Conservation (phyloP, 306 rosid species). For the Styphnolobium japonicum region DNA sequence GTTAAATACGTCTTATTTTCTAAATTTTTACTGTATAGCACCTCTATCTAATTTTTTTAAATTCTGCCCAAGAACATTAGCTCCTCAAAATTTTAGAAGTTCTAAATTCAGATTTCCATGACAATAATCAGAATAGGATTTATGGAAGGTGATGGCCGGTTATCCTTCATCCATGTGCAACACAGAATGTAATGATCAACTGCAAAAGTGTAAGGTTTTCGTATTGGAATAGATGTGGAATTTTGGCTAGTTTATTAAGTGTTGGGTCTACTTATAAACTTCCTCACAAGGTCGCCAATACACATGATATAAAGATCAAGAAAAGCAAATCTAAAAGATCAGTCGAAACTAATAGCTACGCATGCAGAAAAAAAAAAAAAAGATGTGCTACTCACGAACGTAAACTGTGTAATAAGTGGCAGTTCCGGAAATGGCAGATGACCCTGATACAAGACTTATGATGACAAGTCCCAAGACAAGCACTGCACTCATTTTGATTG, state of each 20-base stretch:
- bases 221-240: neutral
- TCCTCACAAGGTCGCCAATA: neutral
- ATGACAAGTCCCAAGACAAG: constrained; percentile 7
- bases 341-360: neutral
- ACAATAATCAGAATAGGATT: no score
- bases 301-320: neutral
- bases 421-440: constrained; percentile 36
- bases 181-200: neutral
- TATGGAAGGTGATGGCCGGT: neutral
- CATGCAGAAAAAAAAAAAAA: neutral
- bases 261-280: neutral
- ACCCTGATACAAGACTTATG: neutral
- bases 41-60: no score
- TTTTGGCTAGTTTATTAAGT: neutral
- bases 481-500: neutral
- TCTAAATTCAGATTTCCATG: no score
- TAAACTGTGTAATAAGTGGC: constrained; percentile 27
- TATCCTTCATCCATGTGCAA: neutral
- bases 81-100: no score
- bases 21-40: no score
- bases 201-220: neutral
- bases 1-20: no score
- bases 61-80: no score
- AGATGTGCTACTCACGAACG: constrained; percentile 22
- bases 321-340: neutral